phyloP scores from a whole-genome alignment of 2,329 filamentous ascomycete species.

The Botrytis galanthina region DNA sequence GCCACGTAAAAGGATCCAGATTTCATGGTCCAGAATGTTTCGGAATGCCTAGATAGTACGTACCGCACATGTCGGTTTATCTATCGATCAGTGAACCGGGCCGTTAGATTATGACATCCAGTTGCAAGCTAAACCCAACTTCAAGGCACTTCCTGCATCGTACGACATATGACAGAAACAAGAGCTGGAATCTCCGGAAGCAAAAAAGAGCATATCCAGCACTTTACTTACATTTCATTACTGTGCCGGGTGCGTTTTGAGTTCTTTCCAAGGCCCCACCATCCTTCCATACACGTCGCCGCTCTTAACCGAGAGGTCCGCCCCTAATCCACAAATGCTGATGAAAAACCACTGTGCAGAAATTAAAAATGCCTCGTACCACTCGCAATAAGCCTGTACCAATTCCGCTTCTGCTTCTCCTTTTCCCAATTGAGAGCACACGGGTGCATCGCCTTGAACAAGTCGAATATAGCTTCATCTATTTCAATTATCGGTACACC shows the following conservation, averaged over 20 bases:
- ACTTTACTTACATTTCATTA: not conserved
- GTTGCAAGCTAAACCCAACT: not conserved
- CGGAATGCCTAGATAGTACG: constrained; percentile 11
- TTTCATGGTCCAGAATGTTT: not conserved
- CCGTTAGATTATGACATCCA: not conserved
- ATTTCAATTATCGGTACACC: not conserved
- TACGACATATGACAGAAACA: not conserved
- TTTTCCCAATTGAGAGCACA: not conserved
- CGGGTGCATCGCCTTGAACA: not conserved
- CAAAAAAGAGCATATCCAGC: not conserved
- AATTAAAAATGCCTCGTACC: constrained; percentile 2
- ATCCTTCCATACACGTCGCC: not conserved
- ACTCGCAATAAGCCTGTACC: not conserved
- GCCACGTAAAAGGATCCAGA: not conserved
- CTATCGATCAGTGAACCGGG: not conserved
- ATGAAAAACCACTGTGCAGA: not conserved
- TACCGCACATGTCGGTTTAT: not conserved
- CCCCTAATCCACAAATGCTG: not conserved
- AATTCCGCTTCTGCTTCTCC: not conserved
- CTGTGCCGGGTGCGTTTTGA: not conserved
- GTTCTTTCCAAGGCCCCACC: not conserved
- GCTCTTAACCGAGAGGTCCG: not conserved
- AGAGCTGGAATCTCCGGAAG: not conserved
- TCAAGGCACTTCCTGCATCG: not conserved
- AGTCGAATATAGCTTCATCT: not conserved